These are phyloP conservation scores for Setaria viridis DNA, from an alignment of 202 grass and related monocot species.

Conservation along the genomic window DNA sequence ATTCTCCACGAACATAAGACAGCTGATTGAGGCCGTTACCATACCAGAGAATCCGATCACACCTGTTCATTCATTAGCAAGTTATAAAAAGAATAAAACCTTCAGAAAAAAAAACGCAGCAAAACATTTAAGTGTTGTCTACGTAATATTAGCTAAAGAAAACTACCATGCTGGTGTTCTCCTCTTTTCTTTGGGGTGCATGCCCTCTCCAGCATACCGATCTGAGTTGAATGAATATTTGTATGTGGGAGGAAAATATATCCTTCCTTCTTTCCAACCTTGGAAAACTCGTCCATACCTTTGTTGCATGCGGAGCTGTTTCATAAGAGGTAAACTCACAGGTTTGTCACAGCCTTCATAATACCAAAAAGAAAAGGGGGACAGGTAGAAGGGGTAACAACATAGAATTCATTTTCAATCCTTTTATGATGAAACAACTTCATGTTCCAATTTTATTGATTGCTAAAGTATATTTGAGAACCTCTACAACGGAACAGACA, in stretches of 20 bases:
- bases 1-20: conserved; percentile 81
- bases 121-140: conserved; percentile 4
- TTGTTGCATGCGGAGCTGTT: conserved; percentile 90
- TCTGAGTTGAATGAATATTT: conserved; percentile 97
- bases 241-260: conserved; percentile 94
- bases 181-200: conserved; percentile 79
- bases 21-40: conserved; percentile 76
- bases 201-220: conserved; percentile 78
- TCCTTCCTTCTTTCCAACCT: conserved; percentile 94
- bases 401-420: neutral
- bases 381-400: conserved; percentile 1
- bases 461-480: conserved; percentile 1
- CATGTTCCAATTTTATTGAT: neutral
- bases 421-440: conserved; percentile 9
- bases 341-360: neutral
- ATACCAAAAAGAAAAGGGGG: conserved; percentile 21
- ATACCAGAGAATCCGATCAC: conserved; percentile 87
- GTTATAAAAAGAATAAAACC: conserved; percentile 7
- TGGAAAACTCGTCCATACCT: conserved; percentile 84
- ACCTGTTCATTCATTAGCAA: conserved; percentile 53
- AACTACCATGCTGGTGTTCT: conserved; percentile 88
- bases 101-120: neutral
- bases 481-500: neutral
- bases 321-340: conserved; percentile 36
- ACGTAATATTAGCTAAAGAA: conserved; percentile 24